A percentile compares a stretch with the other conserved stretches of the same genome.
phyloP scores from a whole-genome alignment of 768 basidiomycete genomes.

The Tephrocybe rancida region DNA sequence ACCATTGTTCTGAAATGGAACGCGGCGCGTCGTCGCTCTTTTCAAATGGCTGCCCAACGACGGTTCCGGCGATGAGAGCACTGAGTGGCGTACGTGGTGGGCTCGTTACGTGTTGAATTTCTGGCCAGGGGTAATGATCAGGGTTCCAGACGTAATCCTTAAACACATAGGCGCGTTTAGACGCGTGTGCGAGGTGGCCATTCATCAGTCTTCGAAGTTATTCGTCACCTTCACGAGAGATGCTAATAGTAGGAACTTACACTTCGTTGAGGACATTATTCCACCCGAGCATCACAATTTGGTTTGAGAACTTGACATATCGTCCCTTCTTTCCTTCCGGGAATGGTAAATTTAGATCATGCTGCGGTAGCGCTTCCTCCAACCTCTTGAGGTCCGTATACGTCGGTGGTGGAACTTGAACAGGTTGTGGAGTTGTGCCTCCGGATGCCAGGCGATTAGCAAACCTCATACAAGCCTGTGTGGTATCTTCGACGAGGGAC shows the following conservation, averaged over 20 bases:
- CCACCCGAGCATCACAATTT: slow-evolving; percentile 37
- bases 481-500: background rate
- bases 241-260: slow-evolving; percentile 23
- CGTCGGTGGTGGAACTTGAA: slow-evolving; percentile 25
- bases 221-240: background rate
- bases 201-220: slow-evolving; percentile 43
- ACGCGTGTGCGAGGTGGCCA: slow-evolving; percentile 47
- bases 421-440: slow-evolving; percentile 4
- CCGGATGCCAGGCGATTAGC: background rate
- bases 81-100: slow-evolving; percentile 40
- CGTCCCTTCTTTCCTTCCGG: slow-evolving; percentile 40
- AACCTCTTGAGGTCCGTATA: slow-evolving; percentile 29
- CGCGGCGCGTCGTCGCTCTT: slow-evolving; percentile 41
- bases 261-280: slow-evolving; percentile 46
- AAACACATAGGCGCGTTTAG: slow-evolving; percentile 54
- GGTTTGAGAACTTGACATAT: slow-evolving; percentile 39
- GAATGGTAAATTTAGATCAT: slow-evolving; percentile 33
- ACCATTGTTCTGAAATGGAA: slow-evolving; percentile 44
- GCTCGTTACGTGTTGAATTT: slow-evolving; percentile 24
- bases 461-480: background rate
- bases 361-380: slow-evolving; percentile 39
- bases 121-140: slow-evolving; percentile 44
- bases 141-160: slow-evolving; percentile 43
- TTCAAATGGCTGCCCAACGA: slow-evolving; percentile 43
- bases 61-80: slow-evolving; percentile 44